Conservation (phyloP, 257 asterid genomes). For the Catharanthus roseus region DNA sequence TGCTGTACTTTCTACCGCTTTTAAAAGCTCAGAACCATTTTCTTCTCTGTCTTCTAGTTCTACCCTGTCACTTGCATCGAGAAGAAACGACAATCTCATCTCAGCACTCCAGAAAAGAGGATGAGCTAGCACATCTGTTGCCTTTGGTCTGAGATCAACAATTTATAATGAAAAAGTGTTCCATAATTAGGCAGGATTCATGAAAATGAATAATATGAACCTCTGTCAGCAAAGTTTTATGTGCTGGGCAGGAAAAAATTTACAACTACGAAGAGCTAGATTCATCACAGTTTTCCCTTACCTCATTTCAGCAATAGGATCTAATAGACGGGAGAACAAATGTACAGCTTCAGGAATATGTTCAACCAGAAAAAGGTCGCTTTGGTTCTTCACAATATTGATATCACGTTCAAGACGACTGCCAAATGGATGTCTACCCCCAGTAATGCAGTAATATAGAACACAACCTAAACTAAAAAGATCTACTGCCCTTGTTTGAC, state of each 20-base stretch:
- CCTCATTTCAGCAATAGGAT: conserved; percentile 73
- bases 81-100: conserved; percentile 77
- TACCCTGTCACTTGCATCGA: conserved; percentile 87
- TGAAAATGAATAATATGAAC: neutral
- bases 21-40: conserved; percentile 48
- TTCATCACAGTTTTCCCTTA: conserved; percentile 18
- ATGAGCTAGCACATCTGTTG: conserved; percentile 62
- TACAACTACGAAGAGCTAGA: neutral
- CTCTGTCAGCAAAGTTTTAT: neutral
- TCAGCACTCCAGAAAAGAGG: conserved; percentile 94
- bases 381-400: conserved; percentile 59
- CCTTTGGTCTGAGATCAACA: conserved; percentile 58
- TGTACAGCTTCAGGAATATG: conserved; percentile 88
- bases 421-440: conserved; percentile 94
- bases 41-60: conserved; percentile 78
- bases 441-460: conserved; percentile 76
- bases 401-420: conserved; percentile 75
- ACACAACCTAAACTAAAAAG: conserved; percentile 85
- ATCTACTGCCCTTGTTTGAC: conserved; percentile 94
- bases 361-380: conserved; percentile 76
- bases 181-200: neutral
- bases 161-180: neutral
- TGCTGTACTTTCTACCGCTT: conserved; percentile 64
- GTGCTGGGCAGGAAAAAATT: neutral
- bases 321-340: conserved; percentile 54